Evolutionary conservation across 2,329 filamentous ascomycete species (phyloP).

Genomic region (Claviceps purpurea): DNA sequence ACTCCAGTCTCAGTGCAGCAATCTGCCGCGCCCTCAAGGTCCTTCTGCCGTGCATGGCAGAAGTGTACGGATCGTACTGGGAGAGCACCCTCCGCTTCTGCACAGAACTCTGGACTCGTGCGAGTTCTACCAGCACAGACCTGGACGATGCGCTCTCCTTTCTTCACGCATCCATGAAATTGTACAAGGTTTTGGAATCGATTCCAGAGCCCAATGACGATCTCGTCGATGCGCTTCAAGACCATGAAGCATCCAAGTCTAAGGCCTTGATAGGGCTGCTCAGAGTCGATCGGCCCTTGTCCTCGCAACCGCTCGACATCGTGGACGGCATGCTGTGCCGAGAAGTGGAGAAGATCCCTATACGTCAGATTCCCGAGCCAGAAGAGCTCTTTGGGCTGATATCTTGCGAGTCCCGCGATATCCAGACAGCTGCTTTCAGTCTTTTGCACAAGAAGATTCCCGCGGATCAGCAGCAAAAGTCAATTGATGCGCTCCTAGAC

Average conservation of each 20-base stretch:
- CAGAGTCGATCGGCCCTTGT: conserved; percentile 30
- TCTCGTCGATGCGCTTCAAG: conserved; percentile 58
- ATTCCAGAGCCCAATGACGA: conserved; percentile 75
- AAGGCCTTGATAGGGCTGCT: conserved; percentile 50
- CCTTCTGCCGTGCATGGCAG: conserved; percentile 60
- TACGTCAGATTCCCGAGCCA: conserved; percentile 47
- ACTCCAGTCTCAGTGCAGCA: conserved; percentile 32
- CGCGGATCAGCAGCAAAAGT: conserved; percentile 63
- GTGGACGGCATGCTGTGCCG: conserved; percentile 63
- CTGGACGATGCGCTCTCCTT: conserved; percentile 43
- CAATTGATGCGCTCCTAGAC: conserved; percentile 61
- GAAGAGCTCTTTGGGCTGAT: conserved; percentile 63
- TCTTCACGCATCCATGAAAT: conserved; percentile 58
- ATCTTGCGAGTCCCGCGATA: conserved; percentile 56
- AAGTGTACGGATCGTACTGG: conserved; percentile 87
- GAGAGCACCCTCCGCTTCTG: conserved; percentile 48
- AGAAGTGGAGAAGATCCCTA: conserved; percentile 49
- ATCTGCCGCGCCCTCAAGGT: conserved; percentile 42
- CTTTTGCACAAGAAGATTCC: conserved; percentile 73
- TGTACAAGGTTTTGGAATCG: conserved; percentile 50
- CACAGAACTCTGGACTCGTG: conserved; percentile 41
- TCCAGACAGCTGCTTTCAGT: conserved; percentile 71
- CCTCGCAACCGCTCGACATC: conserved; percentile 56
- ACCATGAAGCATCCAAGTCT: conserved; percentile 42
- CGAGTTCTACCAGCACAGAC: conserved; percentile 19